Base-by-base conservation (phyloP, 768 basidiomycete genomes). In the Mycena latifolia region DNA sequence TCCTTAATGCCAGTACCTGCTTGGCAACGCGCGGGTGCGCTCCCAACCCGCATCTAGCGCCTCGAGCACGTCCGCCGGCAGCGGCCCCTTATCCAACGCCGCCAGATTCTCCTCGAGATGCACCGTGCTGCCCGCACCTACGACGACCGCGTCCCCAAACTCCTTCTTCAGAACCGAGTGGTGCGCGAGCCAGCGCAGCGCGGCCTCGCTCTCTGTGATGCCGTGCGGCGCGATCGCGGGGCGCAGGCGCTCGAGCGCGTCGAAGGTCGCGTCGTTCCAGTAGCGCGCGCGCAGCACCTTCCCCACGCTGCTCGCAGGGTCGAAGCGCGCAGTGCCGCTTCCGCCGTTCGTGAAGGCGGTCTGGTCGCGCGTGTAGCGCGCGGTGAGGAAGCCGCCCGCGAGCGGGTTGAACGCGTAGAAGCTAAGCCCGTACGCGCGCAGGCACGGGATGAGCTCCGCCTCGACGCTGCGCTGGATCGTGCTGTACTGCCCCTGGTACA, bases 161-260 rank as follows among this genome's bases (percentile, higher is more conserved):
- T 86, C 85, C 22, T 61, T 50, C 1, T 67, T 74, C 17, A 87
- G 72, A 7, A 70, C 67, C 2, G 81, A 84, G 63, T 87, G 86
- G 60, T 87, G 80, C 71, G 86, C 80, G 64, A 79, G 75, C 86
- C 85, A 87, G 12, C 86, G 75, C 54, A 85, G 73, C 3, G 84
- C 82, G 31, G 31, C 31, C 31, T 33, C 83, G 10, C 78, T 79
- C 29, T 85, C 76, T 2, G 76, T 75, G 5, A 87, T 68, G 25
- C 70, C 55, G 55, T 86, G 79, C 52, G 79, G 81, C 31, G 31
- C 31, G 11, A 33, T 33, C 31, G 31, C 31, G 6, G 31, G 6
- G 31, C 31, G 31, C 31, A 66, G 45, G 27, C 35, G 9, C 12
- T 53, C 52, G 24, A 66, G 46, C n/a, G 65, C 65, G 9, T 53